A percentile compares a stretch with the other conserved stretches of the same genome.
Evolutionary conservation across 306 rosid genomes (phyloP).

Genomic region (Arachis stenosperma): DNA sequence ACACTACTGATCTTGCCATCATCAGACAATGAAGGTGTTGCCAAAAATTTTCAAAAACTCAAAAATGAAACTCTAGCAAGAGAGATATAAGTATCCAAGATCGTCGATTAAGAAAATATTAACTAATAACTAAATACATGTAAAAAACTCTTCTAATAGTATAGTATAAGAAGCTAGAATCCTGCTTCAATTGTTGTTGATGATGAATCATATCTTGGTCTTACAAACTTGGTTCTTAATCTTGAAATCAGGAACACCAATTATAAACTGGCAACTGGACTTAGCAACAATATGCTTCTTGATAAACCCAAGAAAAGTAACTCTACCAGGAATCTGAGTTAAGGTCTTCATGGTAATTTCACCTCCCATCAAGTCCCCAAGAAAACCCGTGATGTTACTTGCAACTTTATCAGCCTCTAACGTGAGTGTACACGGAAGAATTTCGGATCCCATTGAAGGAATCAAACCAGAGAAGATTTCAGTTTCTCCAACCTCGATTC

Average conservation of each 20-base stretch:
- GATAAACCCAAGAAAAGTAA: conserved; percentile 59
- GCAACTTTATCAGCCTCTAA: conserved; percentile 53
- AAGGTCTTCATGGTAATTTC: conserved; percentile 41
- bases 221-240: conserved; percentile 57
- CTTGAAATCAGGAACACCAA: conserved; percentile 48
- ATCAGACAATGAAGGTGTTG: too few species aligned
- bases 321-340: conserved; percentile 58
- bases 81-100: too few species aligned
- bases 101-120: too few species aligned
- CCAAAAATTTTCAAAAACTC: too few species aligned
- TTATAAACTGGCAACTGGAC: conserved; percentile 53
- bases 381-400: conserved; percentile 32
- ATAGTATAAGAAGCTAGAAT: too few species aligned
- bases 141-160: too few species aligned
- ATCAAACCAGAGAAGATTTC: conserved; percentile 50
- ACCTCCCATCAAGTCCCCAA: conserved; percentile 52
- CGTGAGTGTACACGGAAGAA: conserved; percentile 47
- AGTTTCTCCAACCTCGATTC: conserved; percentile 59
- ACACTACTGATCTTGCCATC: too few species aligned
- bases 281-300: conserved; percentile 54
- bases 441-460: conserved; percentile 53
- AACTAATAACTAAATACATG: too few species aligned
- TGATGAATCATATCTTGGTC: conserved; percentile 51
- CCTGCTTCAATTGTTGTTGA: too few species aligned
- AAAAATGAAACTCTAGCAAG: too few species aligned